A percentile compares a stretch with the other conserved stretches of the same genome.
phyloP scores from a whole-genome alignment of 345 rosid genomes.

The Eucalyptus pumila region DNA sequence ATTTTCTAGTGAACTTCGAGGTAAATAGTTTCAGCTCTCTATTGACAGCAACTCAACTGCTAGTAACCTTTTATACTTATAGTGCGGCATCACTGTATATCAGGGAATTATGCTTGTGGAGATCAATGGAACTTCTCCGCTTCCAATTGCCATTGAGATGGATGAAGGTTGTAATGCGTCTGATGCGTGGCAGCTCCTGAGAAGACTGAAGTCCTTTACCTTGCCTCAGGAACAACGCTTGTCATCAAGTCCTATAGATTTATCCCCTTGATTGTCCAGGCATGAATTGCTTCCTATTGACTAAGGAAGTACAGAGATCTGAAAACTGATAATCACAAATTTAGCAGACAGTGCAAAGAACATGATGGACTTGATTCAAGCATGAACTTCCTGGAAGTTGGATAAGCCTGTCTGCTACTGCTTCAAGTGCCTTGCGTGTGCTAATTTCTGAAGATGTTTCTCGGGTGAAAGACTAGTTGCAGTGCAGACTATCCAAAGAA shows the following conservation, averaged over 20 bases:
- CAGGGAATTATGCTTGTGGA: constrained; percentile 79
- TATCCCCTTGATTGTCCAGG: constrained; percentile 24
- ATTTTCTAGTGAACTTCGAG: constrained; percentile 68
- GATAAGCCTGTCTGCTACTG: background rate
- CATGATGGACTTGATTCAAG: background rate
- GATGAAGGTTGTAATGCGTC: constrained; percentile 50
- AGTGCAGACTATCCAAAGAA: background rate
- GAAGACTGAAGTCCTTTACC: constrained; percentile 29
- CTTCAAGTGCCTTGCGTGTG: background rate
- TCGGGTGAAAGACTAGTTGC: background rate
- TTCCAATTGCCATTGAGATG: constrained; percentile 72
- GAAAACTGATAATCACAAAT: background rate
- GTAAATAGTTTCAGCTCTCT: constrained; percentile 10
- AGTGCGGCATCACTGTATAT: background rate
- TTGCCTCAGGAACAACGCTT: constrained; percentile 1
- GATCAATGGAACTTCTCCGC: constrained; percentile 30
- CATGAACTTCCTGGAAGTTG: background rate
- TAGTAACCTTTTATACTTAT: background rate
- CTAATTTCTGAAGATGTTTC: background rate
- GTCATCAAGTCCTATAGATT: constrained; percentile 4
- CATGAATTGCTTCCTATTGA: background rate
- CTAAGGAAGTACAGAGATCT: background rate
- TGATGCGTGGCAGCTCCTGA: constrained; percentile 69
- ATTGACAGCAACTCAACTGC: background rate
- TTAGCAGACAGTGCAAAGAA: background rate